Percentiles rank a stretch among this genome's conserved stretches.
These are phyloP conservation scores for Komagataella populi DNA, from an alignment of 805 yeast species.

Conservation along the genomic window DNA sequence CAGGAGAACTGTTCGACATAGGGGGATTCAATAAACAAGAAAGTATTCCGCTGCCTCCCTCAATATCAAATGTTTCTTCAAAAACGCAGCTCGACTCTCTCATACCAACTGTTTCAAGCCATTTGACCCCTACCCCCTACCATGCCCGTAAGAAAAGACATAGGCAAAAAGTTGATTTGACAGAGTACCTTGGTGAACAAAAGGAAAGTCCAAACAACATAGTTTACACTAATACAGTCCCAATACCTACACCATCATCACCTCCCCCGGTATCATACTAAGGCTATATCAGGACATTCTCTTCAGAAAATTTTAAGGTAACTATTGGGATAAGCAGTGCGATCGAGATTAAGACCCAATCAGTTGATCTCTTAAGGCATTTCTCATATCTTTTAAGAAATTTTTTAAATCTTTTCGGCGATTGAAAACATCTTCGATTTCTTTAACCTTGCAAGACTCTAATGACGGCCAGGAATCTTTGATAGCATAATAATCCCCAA, in stretches of 20 bases:
- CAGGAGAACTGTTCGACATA: not conserved
- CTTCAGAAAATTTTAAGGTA: not conserved
- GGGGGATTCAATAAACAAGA: not conserved
- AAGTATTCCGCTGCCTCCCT: not conserved
- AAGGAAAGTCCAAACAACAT: not conserved
- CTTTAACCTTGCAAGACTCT: slow-evolving; percentile 6
- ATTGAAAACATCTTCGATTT: slow-evolving; percentile 10
- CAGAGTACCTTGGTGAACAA: not conserved
- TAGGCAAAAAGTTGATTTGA: not conserved
- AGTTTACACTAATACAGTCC: not conserved
- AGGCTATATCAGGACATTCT: not conserved
- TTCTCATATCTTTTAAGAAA: slow-evolving; percentile 20
- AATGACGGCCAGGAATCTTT: slow-evolving; percentile 22
- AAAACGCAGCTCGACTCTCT: not conserved
- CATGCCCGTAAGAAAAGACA: not conserved
- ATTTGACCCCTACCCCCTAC: not conserved
- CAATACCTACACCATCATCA: not conserved
- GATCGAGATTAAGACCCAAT: not conserved
- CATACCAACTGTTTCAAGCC: not conserved
- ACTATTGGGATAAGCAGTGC: not conserved
- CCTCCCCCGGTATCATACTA: not conserved
- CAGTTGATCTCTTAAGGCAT: slow-evolving; percentile 7
- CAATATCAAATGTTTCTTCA: not conserved
- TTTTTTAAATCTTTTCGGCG: slow-evolving; percentile 17
- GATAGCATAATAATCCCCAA: slow-evolving; percentile 20